Percentiles rank a stretch among this genome's conserved stretches.
These are phyloP conservation scores for Ogataea paraovalis DNA, from an alignment of 805 yeast genomes.

Conservation along the genomic window DNA sequence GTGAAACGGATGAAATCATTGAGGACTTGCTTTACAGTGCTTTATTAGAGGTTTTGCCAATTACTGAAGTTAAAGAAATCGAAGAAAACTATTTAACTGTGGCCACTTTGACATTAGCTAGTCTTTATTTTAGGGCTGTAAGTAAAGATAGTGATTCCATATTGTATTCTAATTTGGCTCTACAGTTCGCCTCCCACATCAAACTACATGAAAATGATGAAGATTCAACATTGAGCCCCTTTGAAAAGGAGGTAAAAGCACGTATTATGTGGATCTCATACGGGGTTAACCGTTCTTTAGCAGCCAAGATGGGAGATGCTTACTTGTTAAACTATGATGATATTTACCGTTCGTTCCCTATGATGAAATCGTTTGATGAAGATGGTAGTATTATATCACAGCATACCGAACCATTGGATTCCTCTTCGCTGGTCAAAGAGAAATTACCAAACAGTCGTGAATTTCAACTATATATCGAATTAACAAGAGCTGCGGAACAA, in stretches of 20 bases:
- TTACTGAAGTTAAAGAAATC: slow-evolving; percentile 9
- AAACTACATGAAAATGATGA: slow-evolving; percentile 12
- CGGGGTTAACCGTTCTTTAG: slow-evolving; percentile 23
- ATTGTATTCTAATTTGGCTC: slow-evolving; percentile 23
- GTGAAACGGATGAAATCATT: slow-evolving; percentile 13
- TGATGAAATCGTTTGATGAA: slow-evolving; percentile 11
- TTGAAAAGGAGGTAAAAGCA: slow-evolving; percentile 19
- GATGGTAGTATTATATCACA: slow-evolving; percentile 2
- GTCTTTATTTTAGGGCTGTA: slow-evolving; percentile 22
- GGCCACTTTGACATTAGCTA: slow-evolving; percentile 18
- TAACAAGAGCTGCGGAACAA: slow-evolving; percentile 22
- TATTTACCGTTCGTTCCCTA: slow-evolving; percentile 18
- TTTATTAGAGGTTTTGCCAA: slow-evolving; percentile 17
- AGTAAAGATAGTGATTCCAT: slow-evolving; percentile 24
- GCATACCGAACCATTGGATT: background rate
- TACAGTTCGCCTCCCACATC: slow-evolving; percentile 24
- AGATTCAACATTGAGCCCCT: background rate
- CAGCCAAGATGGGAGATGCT: slow-evolving; percentile 26
- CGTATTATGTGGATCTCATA: slow-evolving; percentile 25
- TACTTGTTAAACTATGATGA: slow-evolving; percentile 14
- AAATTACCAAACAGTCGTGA: slow-evolving; percentile 8
- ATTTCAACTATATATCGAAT: slow-evolving; percentile 18
- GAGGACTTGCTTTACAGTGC: slow-evolving; percentile 16
- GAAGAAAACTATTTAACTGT: slow-evolving; percentile 16
- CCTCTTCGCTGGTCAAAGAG: background rate